Percentiles rank a stretch among this genome's conserved stretches.
These are phyloP conservation scores for Xylariaceae sp. DNA, from an alignment of 2,329 filamentous ascomycete genomes.

Conservation along the genomic window DNA sequence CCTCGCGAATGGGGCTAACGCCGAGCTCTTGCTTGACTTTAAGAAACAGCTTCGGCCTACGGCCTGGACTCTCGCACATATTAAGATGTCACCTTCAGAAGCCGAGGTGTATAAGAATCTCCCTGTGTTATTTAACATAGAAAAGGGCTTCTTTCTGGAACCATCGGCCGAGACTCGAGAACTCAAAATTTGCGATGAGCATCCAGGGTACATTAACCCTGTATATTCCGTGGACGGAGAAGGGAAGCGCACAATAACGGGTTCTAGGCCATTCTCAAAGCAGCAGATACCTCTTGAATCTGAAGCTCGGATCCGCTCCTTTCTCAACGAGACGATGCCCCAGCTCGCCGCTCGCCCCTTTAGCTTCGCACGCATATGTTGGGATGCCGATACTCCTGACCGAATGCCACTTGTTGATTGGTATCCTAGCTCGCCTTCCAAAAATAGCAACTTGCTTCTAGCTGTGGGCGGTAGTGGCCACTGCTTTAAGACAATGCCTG, in stretches of 20 bases:
- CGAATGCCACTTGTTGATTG: slow-evolving; percentile 54
- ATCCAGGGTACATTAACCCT: slow-evolving; percentile 58
- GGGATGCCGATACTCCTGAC: slow-evolving; percentile 60
- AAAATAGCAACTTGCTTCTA: slow-evolving; percentile 41
- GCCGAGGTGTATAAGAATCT: slow-evolving; percentile 47
- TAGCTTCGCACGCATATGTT: slow-evolving; percentile 55
- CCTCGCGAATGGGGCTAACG: slow-evolving; percentile 52
- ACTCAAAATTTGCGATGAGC: slow-evolving; percentile 57
- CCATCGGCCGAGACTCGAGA: slow-evolving; percentile 49
- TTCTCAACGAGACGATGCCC: slow-evolving; percentile 55
- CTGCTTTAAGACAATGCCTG: slow-evolving; percentile 56
- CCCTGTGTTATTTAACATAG: slow-evolving; percentile 53
- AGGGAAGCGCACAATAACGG: slow-evolving; percentile 9
- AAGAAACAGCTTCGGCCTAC: slow-evolving; percentile 56
- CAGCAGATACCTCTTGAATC: slow-evolving; percentile 50
- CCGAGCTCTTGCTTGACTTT: slow-evolving; percentile 51
- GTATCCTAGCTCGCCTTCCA: slow-evolving; percentile 47
- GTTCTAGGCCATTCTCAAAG: slow-evolving; percentile 26
- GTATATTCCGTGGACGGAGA: slow-evolving; percentile 22
- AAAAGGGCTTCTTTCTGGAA: slow-evolving; percentile 53
- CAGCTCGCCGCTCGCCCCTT: slow-evolving; percentile 53
- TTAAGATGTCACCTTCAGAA: slow-evolving; percentile 51
- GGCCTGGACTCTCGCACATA: slow-evolving; percentile 56
- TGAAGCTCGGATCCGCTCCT: slow-evolving; percentile 49
- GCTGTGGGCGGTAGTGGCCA: slow-evolving; percentile 56